Conservation (phyloP, 129 eudicot species). For the Flaveria linearis region DNA sequence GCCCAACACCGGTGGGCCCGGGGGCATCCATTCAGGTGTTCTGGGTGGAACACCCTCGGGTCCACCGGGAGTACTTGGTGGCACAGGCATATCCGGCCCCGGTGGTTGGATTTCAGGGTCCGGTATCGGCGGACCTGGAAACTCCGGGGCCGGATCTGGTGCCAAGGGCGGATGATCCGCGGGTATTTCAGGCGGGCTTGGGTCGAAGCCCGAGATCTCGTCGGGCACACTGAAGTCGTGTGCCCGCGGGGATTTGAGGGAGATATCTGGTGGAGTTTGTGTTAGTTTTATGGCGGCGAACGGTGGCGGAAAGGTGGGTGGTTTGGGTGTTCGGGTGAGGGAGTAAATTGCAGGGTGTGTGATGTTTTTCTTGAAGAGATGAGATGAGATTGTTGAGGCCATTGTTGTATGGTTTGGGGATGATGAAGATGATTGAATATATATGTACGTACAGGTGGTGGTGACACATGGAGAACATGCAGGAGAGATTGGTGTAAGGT, state of each 20-base stretch:
- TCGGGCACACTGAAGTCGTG: constrained; percentile 18
- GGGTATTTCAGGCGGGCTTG: constrained; percentile 30
- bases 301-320: constrained; percentile 1
- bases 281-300: constrained; percentile 12
- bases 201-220: constrained; percentile 30
- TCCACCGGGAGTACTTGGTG: constrained; percentile 36
- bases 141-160: constrained; percentile 32
- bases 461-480: constrained; percentile 13
- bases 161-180: constrained; percentile 27
- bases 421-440: neutral
- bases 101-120: constrained; percentile 37
- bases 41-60: constrained; percentile 34
- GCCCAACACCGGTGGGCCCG: constrained; percentile 21
- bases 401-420: neutral
- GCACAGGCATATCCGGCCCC: constrained; percentile 36
- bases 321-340: constrained; percentile 24
- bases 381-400: constrained; percentile 15
- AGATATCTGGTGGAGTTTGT: neutral
- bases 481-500: neutral
- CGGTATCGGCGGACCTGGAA: constrained; percentile 28
- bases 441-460: neutral
- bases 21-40: constrained; percentile 34
- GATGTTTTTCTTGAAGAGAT: constrained; percentile 22
- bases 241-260: constrained; percentile 12
- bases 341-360: constrained; percentile 17